Base-by-base conservation (phyloP, 1,284 basidiomycete species). In the Kalmanozyma brasiliensis region DNA sequence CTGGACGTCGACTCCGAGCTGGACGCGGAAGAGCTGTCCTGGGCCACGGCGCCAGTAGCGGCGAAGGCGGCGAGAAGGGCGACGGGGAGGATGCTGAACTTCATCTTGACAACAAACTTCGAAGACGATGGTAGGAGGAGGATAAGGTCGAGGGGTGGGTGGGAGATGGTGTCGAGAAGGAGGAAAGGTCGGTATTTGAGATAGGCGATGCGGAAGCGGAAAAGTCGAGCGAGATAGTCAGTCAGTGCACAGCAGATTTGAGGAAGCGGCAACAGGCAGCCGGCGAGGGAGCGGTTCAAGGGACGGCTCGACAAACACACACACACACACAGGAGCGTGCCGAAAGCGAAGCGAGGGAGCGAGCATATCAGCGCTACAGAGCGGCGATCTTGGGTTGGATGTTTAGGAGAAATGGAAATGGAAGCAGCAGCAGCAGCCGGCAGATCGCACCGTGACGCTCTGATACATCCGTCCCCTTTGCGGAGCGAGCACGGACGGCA, bases 81-180 rank as follows among this genome's bases (percentile, higher is more conserved):
- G 49, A 77, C 44, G 32, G 73, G 69, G n/a, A 49, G 24, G 43
- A 70, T 45, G 62, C 55, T 70, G 59, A 77, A 69, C 73, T 77
- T 77, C 49, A 77, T 72, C 64, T 73, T 73, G 37, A 37, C n/a
- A 32, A 8, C 1, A 29, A 5, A 8, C 13, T 16, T 14, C 14
- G 41, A 36, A 20, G 43, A 40, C 36, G 24, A 36, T 16, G n/a
- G n/a, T n/a, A n/a, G n/a, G n/a, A n/a, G n/a, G n/a, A n/a, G n/a
- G n/a, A n/a, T n/a, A n/a, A n/a, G n/a, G n/a, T n/a, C n/a, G n/a
- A n/a, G n/a, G n/a, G n/a, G n/a, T n/a, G n/a, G n/a, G 48, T 35
- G 46, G 34, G 19, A 17, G 36, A 35, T 14, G 17, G 17, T 34
- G 20, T 3, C 37, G 23, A 29, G 52, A 57, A 42, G 53, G 42